These are phyloP conservation scores for Boletus reticuloceps DNA, from an alignment of 768 basidiomycete genomes.

Conservation along the genomic window DNA sequence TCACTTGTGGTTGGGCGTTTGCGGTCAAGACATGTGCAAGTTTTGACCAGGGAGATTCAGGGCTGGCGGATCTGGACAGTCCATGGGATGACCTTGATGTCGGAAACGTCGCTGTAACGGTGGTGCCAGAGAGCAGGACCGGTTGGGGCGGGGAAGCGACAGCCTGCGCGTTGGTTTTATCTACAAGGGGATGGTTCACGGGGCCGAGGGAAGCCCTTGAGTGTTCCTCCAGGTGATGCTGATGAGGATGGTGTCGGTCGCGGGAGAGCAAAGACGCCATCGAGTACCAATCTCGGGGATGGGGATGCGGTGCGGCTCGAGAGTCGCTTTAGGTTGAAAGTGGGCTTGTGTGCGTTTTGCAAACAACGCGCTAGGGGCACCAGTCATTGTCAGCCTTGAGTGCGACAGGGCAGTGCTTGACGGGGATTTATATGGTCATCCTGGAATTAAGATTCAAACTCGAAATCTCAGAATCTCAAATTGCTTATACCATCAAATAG, in stretches of 20 bases:
- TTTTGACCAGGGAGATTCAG: conserved; percentile 19
- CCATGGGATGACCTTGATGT: not conserved
- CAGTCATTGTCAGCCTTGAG: not conserved
- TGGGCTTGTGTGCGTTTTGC: too few species aligned
- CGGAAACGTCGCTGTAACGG: not conserved
- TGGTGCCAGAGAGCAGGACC: too few species aligned
- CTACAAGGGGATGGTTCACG: not conserved
- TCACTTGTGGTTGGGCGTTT: not conserved
- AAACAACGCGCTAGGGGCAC: not conserved
- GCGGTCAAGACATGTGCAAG: conserved; percentile 18
- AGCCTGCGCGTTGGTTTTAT: not conserved
- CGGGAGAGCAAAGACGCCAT: conserved; percentile 22
- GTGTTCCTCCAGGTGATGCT: not conserved
- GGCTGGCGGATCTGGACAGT: not conserved
- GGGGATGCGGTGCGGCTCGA: conserved; percentile 1
- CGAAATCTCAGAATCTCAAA: too few species aligned
- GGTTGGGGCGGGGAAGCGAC: not conserved
- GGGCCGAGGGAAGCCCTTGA: not conserved
- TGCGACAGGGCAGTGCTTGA: not conserved
- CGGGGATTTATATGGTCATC: not conserved
- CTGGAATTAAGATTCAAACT: too few species aligned
- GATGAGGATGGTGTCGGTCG: not conserved
- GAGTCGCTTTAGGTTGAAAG: too few species aligned
- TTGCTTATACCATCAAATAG: too few species aligned
- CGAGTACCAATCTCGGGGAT: conserved; percentile 17